Evolutionary conservation across 495 filamentous ascomycete genomes (phyloP), one percentile per base, ranked within the genome.

Genomic region (Penicillium arizonense): DNA sequence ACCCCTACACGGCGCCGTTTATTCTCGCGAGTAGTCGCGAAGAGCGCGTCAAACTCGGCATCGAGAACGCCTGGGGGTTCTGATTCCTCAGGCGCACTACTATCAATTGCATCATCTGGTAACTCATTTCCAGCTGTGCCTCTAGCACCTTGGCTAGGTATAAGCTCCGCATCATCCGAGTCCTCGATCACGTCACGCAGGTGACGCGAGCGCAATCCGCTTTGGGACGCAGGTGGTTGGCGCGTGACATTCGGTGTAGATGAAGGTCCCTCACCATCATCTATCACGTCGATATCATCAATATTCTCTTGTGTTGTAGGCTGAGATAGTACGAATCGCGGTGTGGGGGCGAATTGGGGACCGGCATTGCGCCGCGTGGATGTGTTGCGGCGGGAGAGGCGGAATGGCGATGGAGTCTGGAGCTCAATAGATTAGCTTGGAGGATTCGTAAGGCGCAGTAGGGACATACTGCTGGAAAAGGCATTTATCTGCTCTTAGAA

Each of bases 291-390:
- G 3, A 54, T 12, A 33, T 62, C 57, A 34, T 55, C 41, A 1
- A 47, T n/a, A 9, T 32, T 20, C 18, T 34, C 53, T 14, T 51
- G 21, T 24, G 48, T 47, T 33, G 44, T 61, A 12, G 47, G 62
- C 37, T 59, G 68, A 9, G 68, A 75, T 7, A 76, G 50, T 3
- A 74, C 45, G 28, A 77, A 77, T 9, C 72, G 71, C 14, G 72
- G 74, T 1, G 72, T 72, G 3, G 69, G 68, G 0, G 74, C 72
- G 49, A 77, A 77, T 35, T 75, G 72, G 5, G 71, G 58, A 18
- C 67, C 64, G 21, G 58, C 55, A 37, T 38, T 66, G 52, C 58
- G 55, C 40, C 63, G 65, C 45, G 70, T 53, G 30, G 64, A 62
- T 38, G 64, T 59, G 12, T 64, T 47, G 55, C 59, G 58, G 47